Evolutionary conservation across 495 filamentous ascomycete genomes (phyloP).

Genomic region (Podospora pseudocomata): DNA sequence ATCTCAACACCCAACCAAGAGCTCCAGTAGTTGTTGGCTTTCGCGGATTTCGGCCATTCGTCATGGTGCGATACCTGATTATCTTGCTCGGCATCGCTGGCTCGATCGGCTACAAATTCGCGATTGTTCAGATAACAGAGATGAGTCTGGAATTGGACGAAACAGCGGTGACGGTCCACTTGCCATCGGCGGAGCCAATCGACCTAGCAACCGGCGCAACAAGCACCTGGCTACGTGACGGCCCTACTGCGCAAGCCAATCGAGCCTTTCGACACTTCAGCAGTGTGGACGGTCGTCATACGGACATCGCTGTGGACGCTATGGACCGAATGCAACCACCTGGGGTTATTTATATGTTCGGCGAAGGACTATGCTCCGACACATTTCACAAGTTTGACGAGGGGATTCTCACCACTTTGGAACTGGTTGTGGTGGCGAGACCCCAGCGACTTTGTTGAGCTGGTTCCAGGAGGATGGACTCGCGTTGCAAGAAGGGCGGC

Average conservation of each 20-base stretch:
- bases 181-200: background rate
- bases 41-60: constrained; percentile 12
- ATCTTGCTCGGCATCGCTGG: background rate
- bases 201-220: background rate
- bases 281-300: background rate
- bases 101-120: constrained; percentile 11
- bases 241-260: background rate
- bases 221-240: constrained; percentile 15
- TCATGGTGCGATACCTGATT: background rate
- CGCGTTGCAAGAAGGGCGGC: background rate
- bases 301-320: background rate
- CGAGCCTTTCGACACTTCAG: constrained; percentile 9
- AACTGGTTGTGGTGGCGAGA: background rate
- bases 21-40: background rate
- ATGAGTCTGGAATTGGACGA: background rate
- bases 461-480: background rate
- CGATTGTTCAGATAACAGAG: background rate
- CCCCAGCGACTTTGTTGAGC: background rate
- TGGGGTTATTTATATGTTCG: background rate
- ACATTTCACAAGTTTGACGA: background rate
- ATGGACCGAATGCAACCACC: background rate
- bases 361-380: background rate
- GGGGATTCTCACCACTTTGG: background rate
- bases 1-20: constrained; percentile 15
- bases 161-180: background rate